A percentile compares a stretch with the other conserved stretches of the same genome.
Conservation (phyloP, 176 grass and related monocot species). For the Echinochloa phyllopogon region DNA sequence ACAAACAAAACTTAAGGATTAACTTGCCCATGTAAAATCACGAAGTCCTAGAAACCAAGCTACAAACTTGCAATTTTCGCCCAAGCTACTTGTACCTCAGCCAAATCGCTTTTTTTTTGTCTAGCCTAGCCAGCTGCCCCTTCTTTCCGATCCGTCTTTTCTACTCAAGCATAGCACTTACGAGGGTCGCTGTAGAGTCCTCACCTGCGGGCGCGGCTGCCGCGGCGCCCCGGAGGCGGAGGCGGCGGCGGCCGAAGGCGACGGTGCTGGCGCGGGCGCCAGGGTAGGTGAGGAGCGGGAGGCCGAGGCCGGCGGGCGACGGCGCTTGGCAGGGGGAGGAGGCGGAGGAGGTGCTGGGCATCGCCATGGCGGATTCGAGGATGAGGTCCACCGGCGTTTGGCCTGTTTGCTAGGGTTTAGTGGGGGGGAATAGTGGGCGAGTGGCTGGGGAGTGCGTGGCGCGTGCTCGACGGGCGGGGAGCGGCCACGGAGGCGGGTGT, state of each 20-base stretch:
- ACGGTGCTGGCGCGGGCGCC: background rate
- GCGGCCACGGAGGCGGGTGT: background rate
- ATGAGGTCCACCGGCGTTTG: background rate
- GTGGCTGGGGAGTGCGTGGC: background rate
- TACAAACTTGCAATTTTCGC: background rate
- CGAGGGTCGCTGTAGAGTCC: background rate
- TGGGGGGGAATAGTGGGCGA: no score
- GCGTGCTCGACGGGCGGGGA: background rate
- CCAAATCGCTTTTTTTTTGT: background rate
- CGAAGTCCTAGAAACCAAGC: background rate
- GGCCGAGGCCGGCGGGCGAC: constrained; percentile 19
- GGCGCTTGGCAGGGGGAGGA: constrained; percentile 17
- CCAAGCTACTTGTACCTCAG: background rate
- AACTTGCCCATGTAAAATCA: background rate
- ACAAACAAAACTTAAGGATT: background rate
- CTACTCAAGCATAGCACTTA: background rate
- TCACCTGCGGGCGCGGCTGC: background rate
- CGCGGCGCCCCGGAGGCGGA: constrained; percentile 5
- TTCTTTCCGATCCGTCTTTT: background rate
- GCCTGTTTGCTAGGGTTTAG: constrained; percentile 19
- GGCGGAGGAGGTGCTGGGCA: constrained; percentile 23
- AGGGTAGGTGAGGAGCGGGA: constrained; percentile 25
- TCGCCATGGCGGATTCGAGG: constrained; percentile 28
- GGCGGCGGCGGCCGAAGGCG: constrained; percentile 3
- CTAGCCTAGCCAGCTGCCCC: background rate